Evolutionary conservation across 148 eudicot genomes (phyloP), one percentile per base, ranked within the genome.

Genomic region (Polygonum maritimum): DNA sequence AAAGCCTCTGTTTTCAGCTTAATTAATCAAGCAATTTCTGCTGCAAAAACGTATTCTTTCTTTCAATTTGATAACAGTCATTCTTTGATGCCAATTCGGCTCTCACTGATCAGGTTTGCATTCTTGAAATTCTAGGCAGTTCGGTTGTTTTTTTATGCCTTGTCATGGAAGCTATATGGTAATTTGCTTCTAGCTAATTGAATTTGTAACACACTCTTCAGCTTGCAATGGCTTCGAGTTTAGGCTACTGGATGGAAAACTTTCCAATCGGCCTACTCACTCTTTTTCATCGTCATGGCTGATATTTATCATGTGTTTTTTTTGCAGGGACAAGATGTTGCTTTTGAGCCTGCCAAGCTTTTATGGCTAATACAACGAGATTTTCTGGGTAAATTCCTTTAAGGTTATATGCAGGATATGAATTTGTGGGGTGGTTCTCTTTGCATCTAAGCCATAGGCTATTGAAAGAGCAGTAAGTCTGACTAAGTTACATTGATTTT

Each of bases 311-410:
- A 49, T 2, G 8, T 18, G n/a, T 60, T 41, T 14, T 26, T 1
- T 57, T 52, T 82, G 73, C 83, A 95, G 99, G 99, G 97, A 73
- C 85, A 88, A 87, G 97, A 95, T 87, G 87, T 90, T 80, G 97
- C 99, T 65, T 95, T 95, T 88, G 96, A 90, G 81, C 99, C 99
- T 48, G 94, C 99, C 74, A 95, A 92, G 82, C 91, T 95, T 75
- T 76, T 95, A 76, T 95, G 97, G 98, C 91, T 95, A 74, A 95
- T 95, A 82, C 98, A 95, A 78, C 96, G 99, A 77, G 99, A 95
- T 82, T 95, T 95, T 83, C 80, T 95, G 47, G 96, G 99, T 92
- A 89, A 87, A 97, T 86, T 77, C 40, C 49, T 7, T 72, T 33
- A n/a, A 14, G 49, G 49, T 1, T 49, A 51, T 74, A 52, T 7